phyloP scores from a whole-genome alignment of 495 filamentous ascomycete genomes.

The Corynascus novoguineensis region DNA sequence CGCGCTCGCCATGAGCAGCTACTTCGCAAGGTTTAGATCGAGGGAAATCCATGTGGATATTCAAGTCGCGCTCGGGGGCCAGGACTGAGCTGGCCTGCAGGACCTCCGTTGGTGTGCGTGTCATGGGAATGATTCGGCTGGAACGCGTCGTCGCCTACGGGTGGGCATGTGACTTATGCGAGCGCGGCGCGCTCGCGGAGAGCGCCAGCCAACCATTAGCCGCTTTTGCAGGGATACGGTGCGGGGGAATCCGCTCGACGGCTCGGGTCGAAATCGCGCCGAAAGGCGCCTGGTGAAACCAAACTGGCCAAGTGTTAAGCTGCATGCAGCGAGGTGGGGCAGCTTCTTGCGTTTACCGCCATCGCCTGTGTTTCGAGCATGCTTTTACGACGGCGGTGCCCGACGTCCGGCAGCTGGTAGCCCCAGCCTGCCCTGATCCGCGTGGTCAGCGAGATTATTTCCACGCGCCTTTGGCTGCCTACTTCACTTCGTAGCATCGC shows the following conservation, averaged over 20 bases:
- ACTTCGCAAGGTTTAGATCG: slow-evolving; percentile 1
- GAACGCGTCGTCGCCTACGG: slow-evolving; percentile 1
- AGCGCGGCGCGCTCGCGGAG: neutral
- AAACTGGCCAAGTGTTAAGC: neutral
- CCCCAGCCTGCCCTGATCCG: neutral
- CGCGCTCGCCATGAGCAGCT: slow-evolving; percentile 9
- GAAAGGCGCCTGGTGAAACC: neutral
- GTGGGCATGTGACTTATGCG: neutral
- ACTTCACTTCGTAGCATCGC: neutral
- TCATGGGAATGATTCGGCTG: slow-evolving; percentile 7
- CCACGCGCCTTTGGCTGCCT: neutral
- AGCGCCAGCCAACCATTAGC: slow-evolving; percentile 3
- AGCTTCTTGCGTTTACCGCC: neutral
- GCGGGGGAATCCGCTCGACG: neutral
- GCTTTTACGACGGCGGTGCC: neutral
- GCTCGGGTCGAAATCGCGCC: neutral
- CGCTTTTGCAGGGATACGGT: neutral
- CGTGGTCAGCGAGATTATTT: neutral
- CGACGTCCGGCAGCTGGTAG: neutral
- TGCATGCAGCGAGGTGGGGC: neutral
- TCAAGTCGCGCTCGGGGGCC: slow-evolving; percentile 4
- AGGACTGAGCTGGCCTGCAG: slow-evolving; percentile 6
- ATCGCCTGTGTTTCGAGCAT: neutral
- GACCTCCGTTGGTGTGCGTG: neutral
- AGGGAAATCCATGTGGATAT: slow-evolving; percentile 4